Conservation (phyloP, 139 green algal species). For the Picochlorum costavermella region DNA sequence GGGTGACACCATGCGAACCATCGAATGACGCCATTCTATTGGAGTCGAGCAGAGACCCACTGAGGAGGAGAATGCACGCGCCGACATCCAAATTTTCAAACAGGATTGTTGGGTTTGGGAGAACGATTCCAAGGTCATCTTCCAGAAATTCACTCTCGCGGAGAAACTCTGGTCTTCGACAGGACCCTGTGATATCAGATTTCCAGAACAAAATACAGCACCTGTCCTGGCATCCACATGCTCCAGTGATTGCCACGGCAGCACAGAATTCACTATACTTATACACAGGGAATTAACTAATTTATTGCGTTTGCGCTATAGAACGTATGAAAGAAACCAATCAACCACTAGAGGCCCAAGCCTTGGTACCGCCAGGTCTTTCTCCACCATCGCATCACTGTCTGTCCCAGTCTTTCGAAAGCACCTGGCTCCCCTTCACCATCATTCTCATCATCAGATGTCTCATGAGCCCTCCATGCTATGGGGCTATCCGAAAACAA, state of each 20-base stretch:
- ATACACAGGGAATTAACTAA: conserved; percentile 46
- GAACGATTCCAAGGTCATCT: conserved; percentile 12
- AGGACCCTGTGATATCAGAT: conserved; percentile 44
- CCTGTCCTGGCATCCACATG: conserved; percentile 89
- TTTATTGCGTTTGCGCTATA: background rate
- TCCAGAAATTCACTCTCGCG: background rate
- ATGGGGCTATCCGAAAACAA: conserved; percentile 19
- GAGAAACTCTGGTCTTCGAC: conserved; percentile 10
- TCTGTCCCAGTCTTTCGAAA: background rate
- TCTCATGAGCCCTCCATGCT: conserved; percentile 1
- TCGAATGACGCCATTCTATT: conserved; percentile 28
- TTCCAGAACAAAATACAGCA: conserved; percentile 88
- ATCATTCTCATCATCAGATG: background rate
- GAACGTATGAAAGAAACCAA: background rate
- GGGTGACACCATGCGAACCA: conserved; percentile 35
- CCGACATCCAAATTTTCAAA: background rate
- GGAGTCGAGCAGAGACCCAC: conserved; percentile 69
- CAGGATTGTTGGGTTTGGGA: conserved; percentile 5
- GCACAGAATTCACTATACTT: conserved; percentile 91
- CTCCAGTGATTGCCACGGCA: conserved; percentile 81
- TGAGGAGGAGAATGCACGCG: conserved; percentile 43
- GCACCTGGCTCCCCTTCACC: background rate
- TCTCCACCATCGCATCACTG: background rate
- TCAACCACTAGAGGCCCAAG: background rate
- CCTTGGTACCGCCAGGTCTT: conserved; percentile 31